Base-by-base conservation (phyloP, 352 stramenopile species). In the Discostella stelligera region DNA sequence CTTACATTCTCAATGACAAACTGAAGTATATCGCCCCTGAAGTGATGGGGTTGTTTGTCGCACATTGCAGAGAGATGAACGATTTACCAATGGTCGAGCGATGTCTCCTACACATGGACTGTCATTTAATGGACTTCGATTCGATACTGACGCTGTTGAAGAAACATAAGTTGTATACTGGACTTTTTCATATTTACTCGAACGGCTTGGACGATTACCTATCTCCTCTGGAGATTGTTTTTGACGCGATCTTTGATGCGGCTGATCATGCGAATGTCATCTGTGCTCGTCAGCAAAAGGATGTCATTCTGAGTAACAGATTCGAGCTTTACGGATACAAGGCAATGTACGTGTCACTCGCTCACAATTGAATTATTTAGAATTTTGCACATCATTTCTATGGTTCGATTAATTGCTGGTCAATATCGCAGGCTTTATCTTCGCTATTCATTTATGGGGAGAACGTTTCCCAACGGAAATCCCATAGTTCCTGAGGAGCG, bases 121-220 rank as follows among this genome's bases (percentile, higher is more conserved):
- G 97, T 16, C 95, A 89, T 27, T 92, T 98, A 55, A 89, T 98
- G 73, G 95, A 98, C 71, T 91, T 98, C 78, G 94, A 98, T 87
- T 95, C 90, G 25, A 97, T 98, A 23, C 68, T 98, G n/a, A 93
- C 93, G 62, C 82, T 98, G 37, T 95, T 96, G 59, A 90, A 93
- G 58, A 91, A 94, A 44, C 95, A 98, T 80, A 87, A 95, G 52
- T 85, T 98, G 32, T 98, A 96, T 77, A 97, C 94, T 16, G 95
- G 95, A 37, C 84, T 98, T n/a, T 93, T 97, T 32, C 97, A 97
- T 85, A 95, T 98, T 65, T 98, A 97, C 84, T 97, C 95, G 55
- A 93, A 95, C 82, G 95, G 95, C 4, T 77, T 97, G 46, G 85
- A 97, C 46, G 95, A 98, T 75, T 98, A 94, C 56, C 92, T 94